Evolutionary conservation across 768 basidiomycete species (phyloP).

Genomic region (Trametes meyenii): DNA sequence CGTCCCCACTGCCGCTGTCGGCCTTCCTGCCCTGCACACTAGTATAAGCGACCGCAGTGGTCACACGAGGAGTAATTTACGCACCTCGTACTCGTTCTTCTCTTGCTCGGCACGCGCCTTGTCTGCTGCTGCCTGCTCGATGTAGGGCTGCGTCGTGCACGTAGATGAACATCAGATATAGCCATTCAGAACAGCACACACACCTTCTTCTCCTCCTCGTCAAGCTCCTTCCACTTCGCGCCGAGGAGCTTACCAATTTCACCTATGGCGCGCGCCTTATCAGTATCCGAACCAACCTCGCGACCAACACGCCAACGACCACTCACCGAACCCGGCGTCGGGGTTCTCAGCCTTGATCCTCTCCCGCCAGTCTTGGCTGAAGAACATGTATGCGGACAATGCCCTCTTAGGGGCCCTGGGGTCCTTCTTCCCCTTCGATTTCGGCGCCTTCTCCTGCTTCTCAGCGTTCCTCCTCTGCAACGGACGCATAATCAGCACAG

Average conservation of each 20-base stretch:
- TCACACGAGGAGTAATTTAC: slow-evolving; percentile 22
- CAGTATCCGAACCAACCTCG: slow-evolving; percentile 5
- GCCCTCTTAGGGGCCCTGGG: slow-evolving; percentile 89
- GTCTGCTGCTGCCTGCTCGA: slow-evolving; percentile 84
- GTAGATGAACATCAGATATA: slow-evolving; percentile 11
- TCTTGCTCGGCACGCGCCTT: slow-evolving; percentile 87
- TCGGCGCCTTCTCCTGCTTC: slow-evolving; percentile 63
- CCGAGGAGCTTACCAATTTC: slow-evolving; percentile 95
- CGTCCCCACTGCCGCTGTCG: slow-evolving; percentile 42
- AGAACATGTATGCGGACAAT: slow-evolving; percentile 98
- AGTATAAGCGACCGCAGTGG: not conserved
- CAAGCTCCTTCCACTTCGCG: slow-evolving; percentile 95
- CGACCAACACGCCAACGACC: not conserved
- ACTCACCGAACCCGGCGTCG: slow-evolving; percentile 85
- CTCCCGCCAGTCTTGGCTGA: slow-evolving; percentile 94
- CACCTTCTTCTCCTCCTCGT: slow-evolving; percentile 90
- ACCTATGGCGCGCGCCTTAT: slow-evolving; percentile 40
- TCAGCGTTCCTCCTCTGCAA: slow-evolving; percentile 74
- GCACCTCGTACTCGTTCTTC: slow-evolving; percentile 53
- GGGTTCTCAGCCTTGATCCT: slow-evolving; percentile 96
- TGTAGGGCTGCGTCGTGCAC: slow-evolving; percentile 66
- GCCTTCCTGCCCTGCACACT: slow-evolving; percentile 39
- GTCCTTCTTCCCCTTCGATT: slow-evolving; percentile 70
- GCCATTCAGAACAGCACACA: slow-evolving; percentile 18
- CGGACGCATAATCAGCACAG: slow-evolving; percentile 19